phyloP scores from a whole-genome alignment of 2,329 filamentous ascomycete species.

The Cytospora chrysosperma region DNA sequence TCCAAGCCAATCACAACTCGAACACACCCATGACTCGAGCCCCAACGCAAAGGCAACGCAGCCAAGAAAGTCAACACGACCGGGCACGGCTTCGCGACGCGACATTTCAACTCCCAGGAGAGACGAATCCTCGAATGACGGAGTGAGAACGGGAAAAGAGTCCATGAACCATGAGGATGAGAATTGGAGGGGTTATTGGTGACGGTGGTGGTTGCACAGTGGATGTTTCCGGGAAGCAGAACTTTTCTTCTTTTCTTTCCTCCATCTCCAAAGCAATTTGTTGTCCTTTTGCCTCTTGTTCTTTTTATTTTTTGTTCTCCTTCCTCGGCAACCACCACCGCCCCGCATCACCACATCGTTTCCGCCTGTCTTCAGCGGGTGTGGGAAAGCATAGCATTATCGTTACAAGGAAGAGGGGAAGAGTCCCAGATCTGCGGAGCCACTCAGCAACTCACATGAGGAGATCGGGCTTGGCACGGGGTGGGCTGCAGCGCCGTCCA shows the following conservation, averaged over 20 bases:
- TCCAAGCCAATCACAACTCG: neutral
- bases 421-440: neutral
- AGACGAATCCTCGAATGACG: neutral
- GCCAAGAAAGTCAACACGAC: neutral
- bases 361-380: neutral
- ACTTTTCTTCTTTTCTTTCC: neutral
- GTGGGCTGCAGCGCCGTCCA: conserved; percentile 15
- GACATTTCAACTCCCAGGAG: too few species aligned
- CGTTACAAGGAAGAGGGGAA: neutral
- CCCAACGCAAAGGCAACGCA: neutral
- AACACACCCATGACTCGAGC: neutral
- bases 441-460: conserved; percentile 8
- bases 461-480: conserved; percentile 3
- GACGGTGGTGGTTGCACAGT: neutral
- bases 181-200: too few species aligned
- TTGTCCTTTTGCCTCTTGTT: too few species aligned
- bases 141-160: neutral
- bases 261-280: neutral
- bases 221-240: neutral
- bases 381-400: neutral
- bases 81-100: neutral
- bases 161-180: neutral
- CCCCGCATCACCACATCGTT: neutral
- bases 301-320: neutral
- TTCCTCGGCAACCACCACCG: too few species aligned